Percentiles rank a stretch among this genome's conserved stretches.
Evolutionary conservation across 1,284 basidiomycete species (phyloP).

Genomic region (Apiotrichum akiyoshidainum): DNA sequence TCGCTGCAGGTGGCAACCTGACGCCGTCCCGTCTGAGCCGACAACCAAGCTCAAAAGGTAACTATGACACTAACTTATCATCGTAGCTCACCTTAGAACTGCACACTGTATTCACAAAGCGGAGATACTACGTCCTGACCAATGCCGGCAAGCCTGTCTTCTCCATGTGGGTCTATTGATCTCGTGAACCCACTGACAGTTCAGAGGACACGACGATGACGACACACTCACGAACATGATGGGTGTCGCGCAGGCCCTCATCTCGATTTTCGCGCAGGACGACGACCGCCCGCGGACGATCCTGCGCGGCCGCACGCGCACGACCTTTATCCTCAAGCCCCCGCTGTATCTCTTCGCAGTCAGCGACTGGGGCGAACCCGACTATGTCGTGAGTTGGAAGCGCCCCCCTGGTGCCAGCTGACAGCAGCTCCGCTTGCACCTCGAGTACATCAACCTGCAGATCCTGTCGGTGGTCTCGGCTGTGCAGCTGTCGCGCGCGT

Average conservation of each 20-base stretch:
- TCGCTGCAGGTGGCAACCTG: background rate
- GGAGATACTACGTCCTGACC: constrained; percentile 87
- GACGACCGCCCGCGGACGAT: constrained; percentile 68
- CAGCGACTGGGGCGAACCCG: constrained; percentile 88
- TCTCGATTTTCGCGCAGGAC: constrained; percentile 79
- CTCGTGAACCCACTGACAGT: background rate
- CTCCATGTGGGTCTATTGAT: constrained; percentile 58
- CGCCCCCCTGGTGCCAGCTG: background rate
- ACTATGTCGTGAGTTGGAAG: constrained; percentile 70
- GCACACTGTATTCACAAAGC: background rate
- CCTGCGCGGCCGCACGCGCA: constrained; percentile 62
- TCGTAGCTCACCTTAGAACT: constrained; percentile 4
- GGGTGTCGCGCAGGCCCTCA: constrained; percentile 90
- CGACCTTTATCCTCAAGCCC: constrained; percentile 77
- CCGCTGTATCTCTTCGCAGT: constrained; percentile 89
- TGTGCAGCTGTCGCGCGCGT: constrained; percentile 76
- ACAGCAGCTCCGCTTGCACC: constrained; percentile 77
- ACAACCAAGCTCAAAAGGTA: background rate
- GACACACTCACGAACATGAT: constrained; percentile 73
- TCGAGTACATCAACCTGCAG: constrained; percentile 91
- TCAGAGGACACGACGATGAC: constrained; percentile 41
- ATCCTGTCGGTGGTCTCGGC: constrained; percentile 85
- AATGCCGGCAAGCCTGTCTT: constrained; percentile 93
- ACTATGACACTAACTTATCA: background rate
- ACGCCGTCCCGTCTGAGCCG: background rate